These are phyloP conservation scores for Psilocybe tampanensis DNA, from an alignment of 768 basidiomycete genomes.

Conservation along the genomic window DNA sequence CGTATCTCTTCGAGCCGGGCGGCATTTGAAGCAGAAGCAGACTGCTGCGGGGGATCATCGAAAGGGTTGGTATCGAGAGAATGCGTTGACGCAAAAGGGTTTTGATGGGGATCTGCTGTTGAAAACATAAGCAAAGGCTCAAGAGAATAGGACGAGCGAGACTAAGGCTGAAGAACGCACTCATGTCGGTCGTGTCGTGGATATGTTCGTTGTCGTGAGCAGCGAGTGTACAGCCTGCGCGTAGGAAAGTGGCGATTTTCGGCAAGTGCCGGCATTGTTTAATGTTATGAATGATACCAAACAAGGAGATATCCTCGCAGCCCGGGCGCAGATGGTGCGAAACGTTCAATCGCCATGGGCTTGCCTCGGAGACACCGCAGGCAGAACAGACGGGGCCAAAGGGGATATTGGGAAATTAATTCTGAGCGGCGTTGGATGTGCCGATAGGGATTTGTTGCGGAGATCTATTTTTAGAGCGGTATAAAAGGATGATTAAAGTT, in stretches of 20 bases:
- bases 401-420: neutral
- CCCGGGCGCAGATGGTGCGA: neutral
- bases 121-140: constrained; percentile 11
- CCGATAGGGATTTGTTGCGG: constrained; percentile 2
- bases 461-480: constrained; percentile 16
- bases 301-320: neutral
- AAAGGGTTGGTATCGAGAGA: constrained; percentile 90
- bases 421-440: constrained; percentile 12
- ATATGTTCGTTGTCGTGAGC: constrained; percentile 15
- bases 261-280: constrained; percentile 26
- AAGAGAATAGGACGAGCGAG: neutral
- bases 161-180: constrained; percentile 30
- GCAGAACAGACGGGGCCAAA: neutral
- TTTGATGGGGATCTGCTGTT: constrained; percentile 51
- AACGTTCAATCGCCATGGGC: neutral
- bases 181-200: constrained; percentile 29
- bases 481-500: constrained; percentile 18
- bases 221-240: neutral
- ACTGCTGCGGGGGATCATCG: constrained; percentile 65
- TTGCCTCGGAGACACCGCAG: constrained; percentile 13
- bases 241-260: constrained; percentile 9
- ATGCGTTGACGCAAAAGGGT: constrained; percentile 84
- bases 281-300: neutral
- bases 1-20: constrained; percentile 65
- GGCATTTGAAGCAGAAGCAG: constrained; percentile 32